Evolutionary conservation across 2,329 filamentous ascomycete genomes (phyloP), one percentile per base, ranked within the genome.

Genomic region (Trichoderma pleuroti): DNA sequence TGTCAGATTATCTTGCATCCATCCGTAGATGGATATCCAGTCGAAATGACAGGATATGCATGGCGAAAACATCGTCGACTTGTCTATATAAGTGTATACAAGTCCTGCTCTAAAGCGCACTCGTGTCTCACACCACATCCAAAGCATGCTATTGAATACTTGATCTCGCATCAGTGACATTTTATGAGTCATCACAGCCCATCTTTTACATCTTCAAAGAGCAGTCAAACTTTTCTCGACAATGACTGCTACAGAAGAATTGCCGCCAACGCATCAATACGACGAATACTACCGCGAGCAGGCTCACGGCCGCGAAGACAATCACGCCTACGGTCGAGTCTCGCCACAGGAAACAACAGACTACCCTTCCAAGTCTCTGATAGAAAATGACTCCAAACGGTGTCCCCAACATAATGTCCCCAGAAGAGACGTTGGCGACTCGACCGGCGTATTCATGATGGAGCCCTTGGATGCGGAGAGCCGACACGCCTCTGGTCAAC

Each of bases 171-270:
- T 42, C 16, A 1, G 16, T n/a, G 16, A n/a, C 39, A 4, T 42
- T 42, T 42, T 42, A 2, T 8, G 9, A 5, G 0, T 8, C n/a
- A 42, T 8, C 16, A 42, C 1, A 42, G 9, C 10, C 0, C 0
- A 10, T 42, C 39, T n/a, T 42, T 42, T 42, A n/a, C 39, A 42
- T 42, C n/a, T 8, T 42, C 39, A n/a, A 42, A 42, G 39, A 42
- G 39, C 16, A 42, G 39, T 42, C 18, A 42, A 42, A 10, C 39
- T 42, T 42, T 8, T 16, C 39, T 42, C 8, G 39, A n/a, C 39
- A 8, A 42, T 42, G 39, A 42, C n/a, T 42, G 5, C 16, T 4
- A 2, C 18, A 16, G 39, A 42, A n/a, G 39, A 42, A n/a, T n/a
- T 42, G 14, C 39, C 39, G n/a, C 39, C 16, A n/a, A 16, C 16